Base-by-base conservation (phyloP, 352 stramenopile species). In the Thalassiosira hispida region DNA sequence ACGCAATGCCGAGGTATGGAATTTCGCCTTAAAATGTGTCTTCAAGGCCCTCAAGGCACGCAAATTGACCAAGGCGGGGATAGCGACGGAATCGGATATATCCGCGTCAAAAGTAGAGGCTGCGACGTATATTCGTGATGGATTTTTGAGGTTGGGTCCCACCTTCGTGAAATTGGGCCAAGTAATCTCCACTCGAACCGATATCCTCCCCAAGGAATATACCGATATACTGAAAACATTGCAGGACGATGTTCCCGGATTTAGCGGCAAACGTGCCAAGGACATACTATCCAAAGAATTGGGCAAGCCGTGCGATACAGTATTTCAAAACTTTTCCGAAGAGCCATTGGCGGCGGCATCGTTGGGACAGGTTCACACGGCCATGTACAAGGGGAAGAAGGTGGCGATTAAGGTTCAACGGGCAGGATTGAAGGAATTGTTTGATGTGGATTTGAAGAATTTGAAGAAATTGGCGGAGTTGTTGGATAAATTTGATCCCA, bases 341-440 rank as follows among this genome's bases (percentile, higher is more conserved):
- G 8, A 38, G 8, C 31, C 96, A 18, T 86, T 98, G 9, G 96
- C 96, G 3, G 94, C 96, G 3, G 97, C 96, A 2, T 97, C 92
- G 61, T 89, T 99, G 18, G 97, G 96, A n/a, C n/a, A n/a, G n/a
- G n/a, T n/a, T n/a, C n/a, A n/a, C n/a, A n/a, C n/a, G n/a, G n/a
- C n/a, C n/a, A n/a, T n/a, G n/a, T n/a, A n/a, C 52, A 84, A 96
- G 38, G 96, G 96, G 1, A 83, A 93, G 55, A 94, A 96, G 38
- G 90, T 98, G 14, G 96, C 96, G 9, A 96, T 98, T 46, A 99
- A 99, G 85, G 84, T 91, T 0, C 88, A 93, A 70, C 77, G 90
- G n/a, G 83, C 89, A 31, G 91, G 91, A 3, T 73, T 96, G 0
- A 95, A 95, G 67, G 89, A 93, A 35, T 73, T 96, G 23, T 96